Evolutionary conservation across 371 early-diverging fungal species (phyloP).

Genomic region (Actinomortierella wolfii): DNA sequence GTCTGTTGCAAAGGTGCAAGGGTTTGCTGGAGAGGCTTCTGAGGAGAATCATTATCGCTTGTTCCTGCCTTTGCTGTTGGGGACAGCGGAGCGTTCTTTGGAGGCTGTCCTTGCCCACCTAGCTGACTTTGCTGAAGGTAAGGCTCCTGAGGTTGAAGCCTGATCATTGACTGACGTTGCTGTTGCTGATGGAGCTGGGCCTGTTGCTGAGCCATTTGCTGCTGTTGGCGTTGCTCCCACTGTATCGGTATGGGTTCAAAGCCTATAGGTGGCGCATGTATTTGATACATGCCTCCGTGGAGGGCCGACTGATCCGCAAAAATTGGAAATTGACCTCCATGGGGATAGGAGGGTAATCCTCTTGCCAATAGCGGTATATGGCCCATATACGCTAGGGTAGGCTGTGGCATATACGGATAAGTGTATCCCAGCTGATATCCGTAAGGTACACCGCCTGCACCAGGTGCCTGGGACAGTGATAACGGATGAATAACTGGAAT

Average conservation of each 20-base stretch:
- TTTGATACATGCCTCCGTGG: no score
- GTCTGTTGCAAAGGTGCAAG: slow-evolving; percentile 3
- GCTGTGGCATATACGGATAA: no score
- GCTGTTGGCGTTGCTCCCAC: slow-evolving; percentile 2
- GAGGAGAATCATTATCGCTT: slow-evolving; percentile 11
- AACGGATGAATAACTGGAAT: no score
- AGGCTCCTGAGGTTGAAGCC: slow-evolving; percentile 1
- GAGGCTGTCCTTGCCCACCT: background rate
- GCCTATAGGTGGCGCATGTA: background rate
- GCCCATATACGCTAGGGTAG: no score
- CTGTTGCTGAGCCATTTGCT: slow-evolving; percentile 6
- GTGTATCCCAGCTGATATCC: no score
- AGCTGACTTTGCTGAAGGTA: slow-evolving; percentile 1
- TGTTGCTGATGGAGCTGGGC: slow-evolving; percentile 4
- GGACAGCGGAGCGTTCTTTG: slow-evolving; percentile 5
- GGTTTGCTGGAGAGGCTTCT: slow-evolving; percentile 16
- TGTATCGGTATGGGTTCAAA: background rate
- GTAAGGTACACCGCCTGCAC: no score
- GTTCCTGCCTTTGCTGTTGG: slow-evolving; percentile 7
- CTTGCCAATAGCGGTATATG: no score
- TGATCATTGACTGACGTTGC: background rate
- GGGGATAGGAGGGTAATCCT: no score
- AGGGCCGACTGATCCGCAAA: no score
- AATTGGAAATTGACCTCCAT: no score
- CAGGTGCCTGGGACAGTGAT: no score